phyloP scores from a whole-genome alignment of 176 grass and related monocot genomes.

The Elaeis guineensis region DNA sequence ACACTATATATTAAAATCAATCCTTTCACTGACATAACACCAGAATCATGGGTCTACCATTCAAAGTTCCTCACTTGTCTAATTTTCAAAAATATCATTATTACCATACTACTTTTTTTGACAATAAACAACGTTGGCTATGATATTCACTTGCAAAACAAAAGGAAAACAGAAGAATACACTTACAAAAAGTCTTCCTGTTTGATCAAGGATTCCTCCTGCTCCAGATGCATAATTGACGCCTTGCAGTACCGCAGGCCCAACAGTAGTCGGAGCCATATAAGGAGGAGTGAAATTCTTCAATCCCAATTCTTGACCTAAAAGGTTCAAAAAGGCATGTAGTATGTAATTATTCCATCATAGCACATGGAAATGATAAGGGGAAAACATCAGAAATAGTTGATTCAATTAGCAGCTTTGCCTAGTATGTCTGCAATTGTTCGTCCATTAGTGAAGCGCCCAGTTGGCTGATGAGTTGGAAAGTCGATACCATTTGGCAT shows the following conservation, averaged over 20 bases:
- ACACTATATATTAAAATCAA: no score
- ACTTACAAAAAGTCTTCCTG: conserved; percentile 71
- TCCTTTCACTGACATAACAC: no score
- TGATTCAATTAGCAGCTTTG: neutral
- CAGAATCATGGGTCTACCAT: no score
- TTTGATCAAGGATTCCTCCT: conserved; percentile 76
- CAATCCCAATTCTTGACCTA: conserved; percentile 54
- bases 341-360: no score
- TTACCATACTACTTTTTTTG: no score
- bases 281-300: conserved; percentile 49
- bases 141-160: no score
- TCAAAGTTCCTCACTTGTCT: no score
- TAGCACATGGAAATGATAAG: no score
- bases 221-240: conserved; percentile 91
- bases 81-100: no score
- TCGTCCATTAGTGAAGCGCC: conserved; percentile 73
- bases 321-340: neutral
- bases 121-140: no score
- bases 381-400: no score
- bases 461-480: conserved; percentile 35
- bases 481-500: conserved; percentile 76
- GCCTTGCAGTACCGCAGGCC: conserved; percentile 39
- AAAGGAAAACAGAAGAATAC: neutral
- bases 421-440: conserved; percentile 74
- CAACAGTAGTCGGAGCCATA: conserved; percentile 48